Base-by-base conservation (phyloP, 2,329 filamentous ascomycete species). In the Alternaria sp. region DNA sequence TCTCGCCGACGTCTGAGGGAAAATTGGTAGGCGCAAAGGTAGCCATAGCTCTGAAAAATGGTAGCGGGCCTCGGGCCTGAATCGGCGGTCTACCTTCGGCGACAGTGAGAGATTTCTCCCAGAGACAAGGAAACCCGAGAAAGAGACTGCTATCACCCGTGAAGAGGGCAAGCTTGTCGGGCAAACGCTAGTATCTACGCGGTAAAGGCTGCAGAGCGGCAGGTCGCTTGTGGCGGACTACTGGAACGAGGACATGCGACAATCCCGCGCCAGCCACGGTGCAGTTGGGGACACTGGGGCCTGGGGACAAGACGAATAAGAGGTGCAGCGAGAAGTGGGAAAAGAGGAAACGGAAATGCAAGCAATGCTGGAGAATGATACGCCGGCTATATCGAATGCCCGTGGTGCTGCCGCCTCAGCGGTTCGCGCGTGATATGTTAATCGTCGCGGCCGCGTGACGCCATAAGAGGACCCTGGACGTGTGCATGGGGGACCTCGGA, bases 191-290 rank as follows among this genome's bases (percentile, higher is more conserved):
- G 61, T 51, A 65, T 65, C 56, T 48, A 63, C 54, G 34, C 50
- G 69, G 68, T 38, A 49, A 68, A 68, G 70, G 43, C 46, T 38
- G 46, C 20, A 43, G 38, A 32, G 51, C 59, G 66, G 52, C 51
- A 57, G 44, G 53, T 66, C 65, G 66, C 66, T 68, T 65, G 59
- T 43, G 62, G 66, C 65, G 60, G 62, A 59, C 45, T 32, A 45
- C 48, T 44, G 94, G 46, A 30, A 48, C 43, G 30, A 41, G 41
- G 41, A 63, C 56, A 54, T 62, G 59, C 49, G 56, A 59, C 58
- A 62, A 55, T 59, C 32, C 49, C 40, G 40, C 40, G 20, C 12
- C 40, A 43, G 40, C 40, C 40, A 43, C 40, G 40, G 20, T 25
- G 20, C 40, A 43, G 20, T 25, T 25, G 52, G 34, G 25, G 27